These are phyloP conservation scores for Globisporangium irregulare DNA, from an alignment of 352 stramenopile genomes.

Conservation along the genomic window DNA sequence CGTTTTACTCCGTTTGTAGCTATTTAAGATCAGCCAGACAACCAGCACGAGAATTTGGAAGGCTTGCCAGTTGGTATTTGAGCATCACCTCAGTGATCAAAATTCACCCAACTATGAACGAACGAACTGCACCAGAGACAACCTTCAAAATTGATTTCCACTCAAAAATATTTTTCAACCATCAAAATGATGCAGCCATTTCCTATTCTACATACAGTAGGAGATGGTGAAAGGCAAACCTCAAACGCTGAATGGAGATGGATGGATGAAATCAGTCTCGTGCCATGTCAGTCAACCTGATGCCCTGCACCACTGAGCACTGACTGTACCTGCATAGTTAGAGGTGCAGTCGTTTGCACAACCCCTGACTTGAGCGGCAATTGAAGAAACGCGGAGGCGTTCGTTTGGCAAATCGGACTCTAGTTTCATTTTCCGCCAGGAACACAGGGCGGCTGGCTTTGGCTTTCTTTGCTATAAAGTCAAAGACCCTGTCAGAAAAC, in stretches of 20 bases:
- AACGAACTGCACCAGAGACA: too few relatives aligned
- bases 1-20: too few relatives aligned
- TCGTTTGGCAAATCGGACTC: neutral
- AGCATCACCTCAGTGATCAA: too few relatives aligned
- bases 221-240: neutral
- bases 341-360: neutral
- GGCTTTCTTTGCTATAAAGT: neutral
- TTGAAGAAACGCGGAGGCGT: neutral
- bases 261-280: neutral
- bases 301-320: neutral
- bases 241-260: neutral
- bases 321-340: neutral
- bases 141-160: neutral
- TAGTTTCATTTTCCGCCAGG: neutral
- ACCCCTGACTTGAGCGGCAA: neutral
- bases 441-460: neutral
- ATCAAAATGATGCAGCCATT: neutral
- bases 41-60: too few relatives aligned
- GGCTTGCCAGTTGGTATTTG: too few relatives aligned
- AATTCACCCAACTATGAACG: too few relatives aligned
- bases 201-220: neutral
- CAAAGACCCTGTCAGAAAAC: neutral
- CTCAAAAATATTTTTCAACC: neutral
- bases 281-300: neutral
- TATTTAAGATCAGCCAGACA: too few relatives aligned